phyloP scores from a whole-genome alignment of 2,329 filamentous ascomycete species.

The Ascochyta lentis region DNA sequence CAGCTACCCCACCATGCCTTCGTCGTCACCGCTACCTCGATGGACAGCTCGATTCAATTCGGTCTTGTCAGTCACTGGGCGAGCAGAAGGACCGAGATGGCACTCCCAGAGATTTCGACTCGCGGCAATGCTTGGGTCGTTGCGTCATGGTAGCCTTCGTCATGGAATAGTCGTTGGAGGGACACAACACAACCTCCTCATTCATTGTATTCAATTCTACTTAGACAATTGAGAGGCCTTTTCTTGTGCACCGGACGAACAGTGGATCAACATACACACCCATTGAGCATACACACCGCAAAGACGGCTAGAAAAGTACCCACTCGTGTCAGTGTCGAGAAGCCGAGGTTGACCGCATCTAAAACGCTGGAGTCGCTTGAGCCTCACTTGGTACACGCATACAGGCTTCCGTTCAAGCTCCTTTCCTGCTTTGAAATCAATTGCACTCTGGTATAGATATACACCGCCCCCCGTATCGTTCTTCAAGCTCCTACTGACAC shows the following conservation, averaged over 20 bases:
- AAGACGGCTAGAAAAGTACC: conserved; percentile 4
- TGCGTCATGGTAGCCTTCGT: conserved; percentile 1
- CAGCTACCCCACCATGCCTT: conserved; percentile 7
- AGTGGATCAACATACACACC: neutral
- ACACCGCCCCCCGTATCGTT: neutral
- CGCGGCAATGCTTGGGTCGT: neutral
- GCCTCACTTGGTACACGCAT: conserved; percentile 8
- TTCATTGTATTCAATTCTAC: neutral
- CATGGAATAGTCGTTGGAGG: neutral
- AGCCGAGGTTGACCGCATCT: conserved; percentile 20
- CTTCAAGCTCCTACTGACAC: neutral
- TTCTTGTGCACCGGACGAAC: neutral
- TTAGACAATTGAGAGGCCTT: neutral
- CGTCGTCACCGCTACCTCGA: conserved; percentile 8
- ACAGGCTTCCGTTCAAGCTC: conserved; percentile 5
- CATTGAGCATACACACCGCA: conserved; percentile 9
- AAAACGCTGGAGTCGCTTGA: conserved; percentile 2
- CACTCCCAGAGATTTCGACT: neutral
- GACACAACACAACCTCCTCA: neutral
- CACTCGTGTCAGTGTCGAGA: conserved; percentile 7
- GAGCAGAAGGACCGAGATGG: neutral
- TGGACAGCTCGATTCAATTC: neutral
- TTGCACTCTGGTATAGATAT: conserved; percentile 9
- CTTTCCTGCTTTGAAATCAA: conserved; percentile 11
- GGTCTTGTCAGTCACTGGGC: neutral